Conservation (phyloP, 1,284 basidiomycete genomes). For the Spongispora temasekensis region DNA sequence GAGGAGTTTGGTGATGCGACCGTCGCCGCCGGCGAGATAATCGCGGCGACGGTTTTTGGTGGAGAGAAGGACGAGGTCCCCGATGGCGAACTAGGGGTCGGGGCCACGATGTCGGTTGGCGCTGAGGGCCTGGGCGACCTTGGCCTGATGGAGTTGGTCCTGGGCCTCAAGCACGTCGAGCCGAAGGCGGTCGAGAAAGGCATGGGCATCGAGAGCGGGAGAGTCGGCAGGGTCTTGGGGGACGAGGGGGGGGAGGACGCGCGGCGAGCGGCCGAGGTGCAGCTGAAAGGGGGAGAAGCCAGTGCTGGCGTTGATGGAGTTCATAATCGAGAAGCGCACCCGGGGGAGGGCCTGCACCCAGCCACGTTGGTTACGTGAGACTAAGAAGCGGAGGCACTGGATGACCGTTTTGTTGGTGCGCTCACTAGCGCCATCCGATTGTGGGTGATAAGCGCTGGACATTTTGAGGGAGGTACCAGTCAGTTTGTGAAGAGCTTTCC, state of each 20-base stretch:
- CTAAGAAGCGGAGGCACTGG: too few species aligned
- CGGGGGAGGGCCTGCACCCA: background rate
- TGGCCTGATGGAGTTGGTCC: background rate
- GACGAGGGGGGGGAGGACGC: background rate
- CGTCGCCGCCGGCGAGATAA: background rate
- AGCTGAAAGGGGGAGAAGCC: background rate
- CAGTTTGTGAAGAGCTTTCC: too few species aligned
- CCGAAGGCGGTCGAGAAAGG: background rate
- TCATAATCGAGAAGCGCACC: background rate
- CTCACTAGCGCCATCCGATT: too few species aligned
- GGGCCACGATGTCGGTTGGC: background rate
- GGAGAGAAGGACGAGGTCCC: background rate
- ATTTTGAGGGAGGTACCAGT: too few species aligned
- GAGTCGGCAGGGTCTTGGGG: too few species aligned
- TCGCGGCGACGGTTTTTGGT: background rate
- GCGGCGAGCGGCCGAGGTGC: background rate
- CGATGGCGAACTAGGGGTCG: background rate
- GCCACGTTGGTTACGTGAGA: too few species aligned
- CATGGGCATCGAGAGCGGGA: background rate
- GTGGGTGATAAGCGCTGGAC: too few species aligned
- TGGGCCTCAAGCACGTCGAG: background rate
- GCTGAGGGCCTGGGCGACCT: background rate
- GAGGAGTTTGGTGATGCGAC: background rate
- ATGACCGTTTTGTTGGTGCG: too few species aligned
- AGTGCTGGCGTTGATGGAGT: too few species aligned